Evolutionary conservation across 306 rosid genomes (phyloP).

Genomic region (Inga leiocalycina): DNA sequence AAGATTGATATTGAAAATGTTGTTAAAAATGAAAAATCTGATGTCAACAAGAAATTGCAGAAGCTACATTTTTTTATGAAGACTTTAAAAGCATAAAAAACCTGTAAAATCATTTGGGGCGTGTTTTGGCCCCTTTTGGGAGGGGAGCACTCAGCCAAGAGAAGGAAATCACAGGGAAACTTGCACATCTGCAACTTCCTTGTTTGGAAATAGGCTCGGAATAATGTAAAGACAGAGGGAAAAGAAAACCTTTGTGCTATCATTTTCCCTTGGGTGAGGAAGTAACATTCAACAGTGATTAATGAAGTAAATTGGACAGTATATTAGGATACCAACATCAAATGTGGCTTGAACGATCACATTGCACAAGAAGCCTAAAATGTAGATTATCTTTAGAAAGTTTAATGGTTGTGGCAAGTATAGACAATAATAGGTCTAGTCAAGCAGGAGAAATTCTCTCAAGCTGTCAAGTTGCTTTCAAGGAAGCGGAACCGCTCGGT

Average conservation of each 20-base stretch:
- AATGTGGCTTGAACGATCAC: neutral
- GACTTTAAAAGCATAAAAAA: neutral
- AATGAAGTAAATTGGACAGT: constrained; percentile 1
- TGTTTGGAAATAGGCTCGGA: neutral
- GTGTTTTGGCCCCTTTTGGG: neutral
- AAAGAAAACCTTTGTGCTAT: constrained; percentile 31
- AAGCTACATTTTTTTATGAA: constrained; percentile 4
- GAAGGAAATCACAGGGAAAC: constrained; percentile 30
- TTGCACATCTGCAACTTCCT: constrained; percentile 30
- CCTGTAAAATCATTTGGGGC: neutral
- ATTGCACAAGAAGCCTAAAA: neutral
- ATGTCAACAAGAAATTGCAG: neutral
- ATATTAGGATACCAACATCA: neutral
- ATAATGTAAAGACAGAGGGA: neutral
- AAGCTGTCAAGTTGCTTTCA: neutral
- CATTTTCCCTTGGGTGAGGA: neutral
- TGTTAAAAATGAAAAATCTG: neutral
- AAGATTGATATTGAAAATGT: neutral
- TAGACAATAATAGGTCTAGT: neutral
- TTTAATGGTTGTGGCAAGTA: constrained; percentile 1
- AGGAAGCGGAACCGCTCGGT: neutral
- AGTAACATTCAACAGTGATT: neutral
- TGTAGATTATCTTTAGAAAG: neutral
- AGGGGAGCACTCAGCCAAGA: neutral
- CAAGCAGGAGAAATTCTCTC: neutral